These are phyloP conservation scores for Ceratonia siliqua DNA, from an alignment of 306 rosid species.

Conservation along the genomic window DNA sequence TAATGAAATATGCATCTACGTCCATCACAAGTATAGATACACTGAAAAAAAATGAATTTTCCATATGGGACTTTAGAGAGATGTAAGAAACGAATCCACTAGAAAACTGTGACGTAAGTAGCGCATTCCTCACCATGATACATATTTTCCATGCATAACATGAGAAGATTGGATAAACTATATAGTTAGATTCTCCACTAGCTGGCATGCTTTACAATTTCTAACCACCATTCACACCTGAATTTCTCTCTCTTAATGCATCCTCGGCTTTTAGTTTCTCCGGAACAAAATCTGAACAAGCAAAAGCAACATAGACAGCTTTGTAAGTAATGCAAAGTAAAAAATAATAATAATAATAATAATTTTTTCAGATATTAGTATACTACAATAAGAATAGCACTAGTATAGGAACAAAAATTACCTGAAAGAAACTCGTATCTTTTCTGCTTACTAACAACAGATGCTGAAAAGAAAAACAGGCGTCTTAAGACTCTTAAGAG, in stretches of 20 bases:
- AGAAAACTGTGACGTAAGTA: neutral
- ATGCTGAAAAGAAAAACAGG: conserved; percentile 61
- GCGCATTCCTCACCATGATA: conserved; percentile 16
- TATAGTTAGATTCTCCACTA: conserved; percentile 24
- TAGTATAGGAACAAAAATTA: conserved; percentile 33
- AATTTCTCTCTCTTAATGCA: conserved; percentile 69
- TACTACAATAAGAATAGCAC: conserved; percentile 15
- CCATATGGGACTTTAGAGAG: neutral
- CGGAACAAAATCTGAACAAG: conserved; percentile 75
- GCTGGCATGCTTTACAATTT: conserved; percentile 26
- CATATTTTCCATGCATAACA: conserved; percentile 18
- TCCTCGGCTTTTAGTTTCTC: conserved; percentile 74
- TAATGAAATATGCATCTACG: neutral
- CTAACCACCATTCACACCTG: conserved; percentile 42
- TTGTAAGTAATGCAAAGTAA: conserved; percentile 1
- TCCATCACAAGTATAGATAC: conserved; percentile 12
- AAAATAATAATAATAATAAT: too few species aligned
- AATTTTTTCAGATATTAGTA: neutral
- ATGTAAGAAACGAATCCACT: conserved; percentile 3
- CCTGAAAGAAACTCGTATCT: conserved; percentile 93
- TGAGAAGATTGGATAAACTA: conserved; percentile 26
- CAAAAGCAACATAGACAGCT: conserved; percentile 16
- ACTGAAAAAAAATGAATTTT: neutral
- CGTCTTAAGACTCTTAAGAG: conserved; percentile 17
- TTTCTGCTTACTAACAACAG: conserved; percentile 63